A percentile compares a stretch with the other conserved stretches of the same genome.
Conservation (phyloP, 2,329 filamentous ascomycete species). For the Chaetomium sp. region DNA sequence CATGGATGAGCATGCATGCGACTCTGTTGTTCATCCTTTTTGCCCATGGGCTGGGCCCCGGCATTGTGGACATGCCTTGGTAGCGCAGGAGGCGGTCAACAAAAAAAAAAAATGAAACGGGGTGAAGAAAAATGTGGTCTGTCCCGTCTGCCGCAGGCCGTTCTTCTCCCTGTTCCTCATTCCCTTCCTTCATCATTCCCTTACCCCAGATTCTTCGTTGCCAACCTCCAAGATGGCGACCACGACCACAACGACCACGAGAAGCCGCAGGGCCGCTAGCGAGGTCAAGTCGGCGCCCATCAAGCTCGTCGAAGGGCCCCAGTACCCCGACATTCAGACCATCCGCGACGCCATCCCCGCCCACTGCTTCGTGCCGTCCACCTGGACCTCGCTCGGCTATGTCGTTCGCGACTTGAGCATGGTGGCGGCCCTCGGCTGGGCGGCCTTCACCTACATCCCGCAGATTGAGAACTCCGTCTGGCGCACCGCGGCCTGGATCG, state of each 20-base stretch:
- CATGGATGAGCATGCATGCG: slow-evolving; percentile 29
- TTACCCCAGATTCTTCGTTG: slow-evolving; percentile 2
- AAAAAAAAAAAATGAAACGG: slow-evolving; percentile 10
- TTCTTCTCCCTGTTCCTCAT: slow-evolving; percentile 6
- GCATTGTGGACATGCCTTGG: slow-evolving; percentile 11
- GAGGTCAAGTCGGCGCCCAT: slow-evolving; percentile 24
- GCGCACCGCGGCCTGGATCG: slow-evolving; percentile 54
- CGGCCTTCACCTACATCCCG: slow-evolving; percentile 57
- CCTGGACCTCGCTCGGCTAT: slow-evolving; percentile 55
- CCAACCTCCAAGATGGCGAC: slow-evolving; percentile 27
- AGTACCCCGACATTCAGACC: slow-evolving; percentile 52
- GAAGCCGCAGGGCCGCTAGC: slow-evolving; percentile 25
- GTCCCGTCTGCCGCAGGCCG: neutral
- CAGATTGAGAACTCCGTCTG: slow-evolving; percentile 48
- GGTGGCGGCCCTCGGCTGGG: slow-evolving; percentile 51
- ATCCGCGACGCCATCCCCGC: slow-evolving; percentile 58
- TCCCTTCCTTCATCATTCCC: neutral
- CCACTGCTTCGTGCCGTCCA: slow-evolving; percentile 62
- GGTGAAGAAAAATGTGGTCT: slow-evolving; percentile 14
- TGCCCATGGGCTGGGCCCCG: slow-evolving; percentile 5
- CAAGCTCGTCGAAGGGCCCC: slow-evolving; percentile 26
- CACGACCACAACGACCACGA: slow-evolving; percentile 27
- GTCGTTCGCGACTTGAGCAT: slow-evolving; percentile 58
- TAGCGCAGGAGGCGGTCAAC: slow-evolving; percentile 14
- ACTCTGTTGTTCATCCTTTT: slow-evolving; percentile 19